Base-by-base conservation (phyloP, 176 grass and related monocot species). In the Zoysia japonica region DNA sequence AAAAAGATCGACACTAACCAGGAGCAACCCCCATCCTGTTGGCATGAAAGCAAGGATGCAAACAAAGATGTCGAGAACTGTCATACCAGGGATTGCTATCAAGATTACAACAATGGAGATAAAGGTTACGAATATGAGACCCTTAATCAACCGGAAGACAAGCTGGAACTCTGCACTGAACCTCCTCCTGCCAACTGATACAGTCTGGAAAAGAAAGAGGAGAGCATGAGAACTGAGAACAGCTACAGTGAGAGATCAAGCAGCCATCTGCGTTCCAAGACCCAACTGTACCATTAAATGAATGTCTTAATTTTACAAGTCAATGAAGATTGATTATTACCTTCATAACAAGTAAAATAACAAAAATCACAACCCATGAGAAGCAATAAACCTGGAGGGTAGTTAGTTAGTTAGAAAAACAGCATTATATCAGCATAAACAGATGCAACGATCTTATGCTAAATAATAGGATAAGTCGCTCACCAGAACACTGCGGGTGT, bases 101-200 rank as follows among this genome's bases (percentile, higher is more conserved):
- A 99, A 80, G 61, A 94, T 93, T 28, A 99, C 73, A 35, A 99
- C 14, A 55, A 95, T 76, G 11, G 96, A 43, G 36, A 88, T 15
- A 49, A 93, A 91, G 12, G 86, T 93, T 63, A 99, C 62, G 57
- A 99, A 99, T 79, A 99, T 94, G 17, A 94, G 90, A 57, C 96
- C 96, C 87, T 99, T 99, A 49, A 99, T 95, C 84, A 95, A 72
- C 75, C 96, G 87, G 79, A 95, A 99, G 12, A 95, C 90, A 19
- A 99, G 88, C 88, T 99, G 96, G 80, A 92, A 99, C 55, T 95
- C 76, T 20, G 89, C 92, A 77, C 96, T 99, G 89, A 95, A 95
- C 84, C 67, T 95, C 37, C 76, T 80, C 72, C 92, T 89, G 61
- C 96, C 96, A 0, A 90, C 67, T 9, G 92, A 95, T 40, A 99